These are phyloP conservation scores for Alternaria solani DNA, from an alignment of 2,329 filamentous ascomycete species.

Conservation along the genomic window DNA sequence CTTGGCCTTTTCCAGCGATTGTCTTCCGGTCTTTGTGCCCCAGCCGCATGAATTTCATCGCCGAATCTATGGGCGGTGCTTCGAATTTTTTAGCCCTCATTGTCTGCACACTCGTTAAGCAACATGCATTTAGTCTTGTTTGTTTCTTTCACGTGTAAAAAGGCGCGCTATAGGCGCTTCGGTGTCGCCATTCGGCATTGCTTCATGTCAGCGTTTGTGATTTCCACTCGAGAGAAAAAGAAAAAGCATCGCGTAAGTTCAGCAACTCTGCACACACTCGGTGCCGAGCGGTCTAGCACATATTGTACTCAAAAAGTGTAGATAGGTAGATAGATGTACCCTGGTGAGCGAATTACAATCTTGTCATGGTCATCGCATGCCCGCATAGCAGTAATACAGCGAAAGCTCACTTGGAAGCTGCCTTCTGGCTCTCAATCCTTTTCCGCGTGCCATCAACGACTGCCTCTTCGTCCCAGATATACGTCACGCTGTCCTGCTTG, in stretches of 20 bases:
- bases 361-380: slow-evolving; percentile 1
- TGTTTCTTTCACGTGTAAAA: background rate
- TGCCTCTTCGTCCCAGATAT: slow-evolving; percentile 45
- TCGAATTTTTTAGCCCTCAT: slow-evolving; percentile 18
- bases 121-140: background rate
- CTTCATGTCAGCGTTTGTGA: slow-evolving; percentile 23
- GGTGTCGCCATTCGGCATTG: slow-evolving; percentile 9
- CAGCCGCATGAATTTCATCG: background rate
- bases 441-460: slow-evolving; percentile 29
- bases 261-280: background rate
- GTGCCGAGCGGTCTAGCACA: background rate
- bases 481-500: slow-evolving; percentile 70
- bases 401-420: slow-evolving; percentile 23
- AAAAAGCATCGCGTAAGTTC: slow-evolving; percentile 7
- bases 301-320: slow-evolving; percentile 15
- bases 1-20: background rate
- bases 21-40: background rate
- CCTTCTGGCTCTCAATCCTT: slow-evolving; percentile 38
- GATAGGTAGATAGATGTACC: slow-evolving; percentile 4
- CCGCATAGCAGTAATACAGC: background rate
- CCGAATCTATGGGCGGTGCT: background rate
- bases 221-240: slow-evolving; percentile 17
- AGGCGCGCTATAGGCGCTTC: slow-evolving; percentile 7
- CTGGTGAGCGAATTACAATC: background rate
- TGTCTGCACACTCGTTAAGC: slow-evolving; percentile 7